These are phyloP conservation scores for Isabelozyma heimii DNA, from an alignment of 805 yeast genomes.

Conservation along the genomic window DNA sequence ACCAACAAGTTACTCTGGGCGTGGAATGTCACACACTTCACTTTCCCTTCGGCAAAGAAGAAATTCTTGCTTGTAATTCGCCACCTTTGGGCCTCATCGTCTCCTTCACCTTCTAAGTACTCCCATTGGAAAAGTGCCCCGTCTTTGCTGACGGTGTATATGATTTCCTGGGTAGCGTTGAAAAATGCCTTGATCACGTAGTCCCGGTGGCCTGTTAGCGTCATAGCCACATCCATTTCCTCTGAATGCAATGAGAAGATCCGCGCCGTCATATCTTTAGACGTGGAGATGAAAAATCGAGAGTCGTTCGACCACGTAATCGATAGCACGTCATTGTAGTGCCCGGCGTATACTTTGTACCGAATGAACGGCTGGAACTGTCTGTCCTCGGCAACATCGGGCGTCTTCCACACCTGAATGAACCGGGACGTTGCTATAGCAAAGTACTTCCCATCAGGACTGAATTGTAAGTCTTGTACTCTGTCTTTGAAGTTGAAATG, in stretches of 20 bases:
- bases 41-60: constrained; percentile 67
- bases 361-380: constrained; percentile 96
- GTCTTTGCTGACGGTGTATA: constrained; percentile 89
- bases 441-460: constrained; percentile 84
- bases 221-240: constrained; percentile 71
- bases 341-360: constrained; percentile 89
- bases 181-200: constrained; percentile 85
- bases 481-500: constrained; percentile 88
- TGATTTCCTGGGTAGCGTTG: constrained; percentile 80
- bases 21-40: constrained; percentile 84
- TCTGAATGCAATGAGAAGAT: constrained; percentile 73
- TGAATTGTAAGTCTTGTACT: constrained; percentile 73
- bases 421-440: constrained; percentile 83
- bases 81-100: constrained; percentile 61
- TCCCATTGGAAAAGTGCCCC: constrained; percentile 95
- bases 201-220: constrained; percentile 91
- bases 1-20: constrained; percentile 66
- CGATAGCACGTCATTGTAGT: constrained; percentile 75
- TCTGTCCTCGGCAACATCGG: constrained; percentile 73
- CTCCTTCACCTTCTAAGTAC: constrained; percentile 56
- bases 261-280: constrained; percentile 87
- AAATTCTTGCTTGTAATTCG: constrained; percentile 75
- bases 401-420: constrained; percentile 92
- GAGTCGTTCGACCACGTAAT: constrained; percentile 90
- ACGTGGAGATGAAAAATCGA: constrained; percentile 78